Conservation (phyloP, 495 filamentous ascomycete genomes). For the Lasiosphaeria miniovina region DNA sequence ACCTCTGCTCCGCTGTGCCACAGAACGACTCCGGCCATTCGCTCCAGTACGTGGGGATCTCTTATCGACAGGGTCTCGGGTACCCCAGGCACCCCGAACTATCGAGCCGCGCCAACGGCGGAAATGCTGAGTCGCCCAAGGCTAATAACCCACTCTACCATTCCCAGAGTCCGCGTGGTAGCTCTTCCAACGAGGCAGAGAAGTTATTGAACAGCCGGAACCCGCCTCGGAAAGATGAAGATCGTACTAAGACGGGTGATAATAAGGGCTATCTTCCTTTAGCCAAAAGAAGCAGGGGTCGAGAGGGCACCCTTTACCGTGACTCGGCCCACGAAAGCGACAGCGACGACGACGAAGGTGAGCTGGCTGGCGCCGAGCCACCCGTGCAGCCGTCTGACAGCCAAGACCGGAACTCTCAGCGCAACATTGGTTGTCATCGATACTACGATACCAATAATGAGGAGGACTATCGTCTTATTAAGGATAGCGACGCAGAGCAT, state of each 20-base stretch:
- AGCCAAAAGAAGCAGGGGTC: not conserved
- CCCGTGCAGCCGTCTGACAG: not conserved
- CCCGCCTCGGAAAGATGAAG: not conserved
- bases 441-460: conserved; percentile 6
- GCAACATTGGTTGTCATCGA: not conserved
- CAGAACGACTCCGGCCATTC: not conserved
- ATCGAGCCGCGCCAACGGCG: not conserved
- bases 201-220: not conserved
- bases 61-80: conserved; percentile 4
- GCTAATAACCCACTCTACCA: conserved; percentile 2
- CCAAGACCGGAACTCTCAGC: not conserved
- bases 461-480: conserved; percentile 5
- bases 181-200: conserved; percentile 4
- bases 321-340: not conserved
- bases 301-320: not conserved
- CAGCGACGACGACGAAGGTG: not conserved
- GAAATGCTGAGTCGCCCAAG: not conserved
- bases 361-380: not conserved
- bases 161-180: not conserved
- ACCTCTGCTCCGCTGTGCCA: not conserved
- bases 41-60: not conserved
- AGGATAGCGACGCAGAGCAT: conserved; percentile 7
- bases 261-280: conserved; percentile 1
- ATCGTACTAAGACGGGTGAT: not conserved
- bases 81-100: not conserved